These are phyloP conservation scores for Leishmania turanica DNA, from an alignment of 208 protist genomes.

Conservation along the genomic window DNA sequence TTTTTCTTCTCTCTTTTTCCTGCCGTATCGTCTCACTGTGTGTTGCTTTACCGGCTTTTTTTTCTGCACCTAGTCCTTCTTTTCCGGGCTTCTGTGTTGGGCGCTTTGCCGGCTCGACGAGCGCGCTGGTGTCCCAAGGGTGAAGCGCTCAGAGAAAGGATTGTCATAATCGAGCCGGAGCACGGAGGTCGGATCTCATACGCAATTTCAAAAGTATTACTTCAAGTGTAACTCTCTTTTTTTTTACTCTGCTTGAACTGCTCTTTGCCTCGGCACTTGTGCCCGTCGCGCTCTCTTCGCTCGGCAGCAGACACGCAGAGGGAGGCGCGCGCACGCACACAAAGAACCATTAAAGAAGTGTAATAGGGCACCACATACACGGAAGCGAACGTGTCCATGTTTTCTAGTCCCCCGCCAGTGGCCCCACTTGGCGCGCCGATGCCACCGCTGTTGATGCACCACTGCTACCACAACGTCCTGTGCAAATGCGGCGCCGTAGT, in stretches of 20 bases:
- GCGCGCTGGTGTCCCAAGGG: background rate
- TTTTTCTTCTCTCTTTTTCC: constrained; percentile 1
- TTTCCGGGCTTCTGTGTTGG: background rate
- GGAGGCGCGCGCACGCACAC: background rate
- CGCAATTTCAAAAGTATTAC: background rate
- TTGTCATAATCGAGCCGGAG: background rate
- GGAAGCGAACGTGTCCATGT: constrained; percentile 1
- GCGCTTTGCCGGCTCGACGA: background rate
- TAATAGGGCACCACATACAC: background rate
- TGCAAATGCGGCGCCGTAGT: constrained; percentile 60
- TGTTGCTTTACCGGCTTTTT: constrained; percentile 11
- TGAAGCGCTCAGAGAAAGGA: background rate
- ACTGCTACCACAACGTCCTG: constrained; percentile 40
- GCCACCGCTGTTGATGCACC: constrained; percentile 31
- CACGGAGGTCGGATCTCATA: background rate
- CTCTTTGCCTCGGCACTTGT: background rate
- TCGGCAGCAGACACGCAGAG: background rate
- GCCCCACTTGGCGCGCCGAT: constrained; percentile 1
- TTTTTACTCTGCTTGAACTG: background rate
- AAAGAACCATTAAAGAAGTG: background rate
- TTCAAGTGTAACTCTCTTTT: background rate
- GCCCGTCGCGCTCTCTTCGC: background rate
- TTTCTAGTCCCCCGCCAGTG: constrained; percentile 11
- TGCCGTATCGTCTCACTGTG: constrained; percentile 7
- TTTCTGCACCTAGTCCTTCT: constrained; percentile 4